Conservation (phyloP, 2,329 filamentous ascomycete genomes). For the Hypoxylon sp. region DNA sequence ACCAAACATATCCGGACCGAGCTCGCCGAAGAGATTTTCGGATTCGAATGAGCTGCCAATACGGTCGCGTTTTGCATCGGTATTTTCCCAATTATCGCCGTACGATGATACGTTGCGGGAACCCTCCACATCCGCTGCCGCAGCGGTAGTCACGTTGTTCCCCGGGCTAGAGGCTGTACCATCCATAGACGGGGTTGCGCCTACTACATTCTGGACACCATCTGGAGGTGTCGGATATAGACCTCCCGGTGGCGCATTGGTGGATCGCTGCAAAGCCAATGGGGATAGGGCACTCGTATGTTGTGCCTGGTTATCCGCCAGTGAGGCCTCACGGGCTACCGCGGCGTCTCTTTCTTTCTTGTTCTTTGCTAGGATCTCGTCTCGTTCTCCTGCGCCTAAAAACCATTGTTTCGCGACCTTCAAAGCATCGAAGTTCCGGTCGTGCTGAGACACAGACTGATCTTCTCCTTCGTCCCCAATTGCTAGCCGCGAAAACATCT, state of each 20-base stretch:
- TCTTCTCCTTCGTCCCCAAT: slow-evolving; percentile 60
- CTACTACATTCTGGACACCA: slow-evolving; percentile 68
- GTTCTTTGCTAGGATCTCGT: slow-evolving; percentile 63
- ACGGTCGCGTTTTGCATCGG: slow-evolving; percentile 63
- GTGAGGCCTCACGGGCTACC: slow-evolving; percentile 60
- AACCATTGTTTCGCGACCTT: slow-evolving; percentile 66
- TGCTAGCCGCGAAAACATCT: slow-evolving; percentile 60
- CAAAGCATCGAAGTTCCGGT: slow-evolving; percentile 65
- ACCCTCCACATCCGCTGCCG: slow-evolving; percentile 58
- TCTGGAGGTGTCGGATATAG: slow-evolving; percentile 83
- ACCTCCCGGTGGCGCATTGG: slow-evolving; percentile 62
- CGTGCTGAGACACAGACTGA: slow-evolving; percentile 55
- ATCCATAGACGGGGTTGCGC: slow-evolving; percentile 70
- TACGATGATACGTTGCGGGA: slow-evolving; percentile 53
- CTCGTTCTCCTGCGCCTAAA: slow-evolving; percentile 60
- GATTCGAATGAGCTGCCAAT: slow-evolving; percentile 62
- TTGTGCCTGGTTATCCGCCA: slow-evolving; percentile 60
- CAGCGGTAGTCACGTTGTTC: slow-evolving; percentile 56
- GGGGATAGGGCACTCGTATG: slow-evolving; percentile 67
- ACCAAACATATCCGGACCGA: slow-evolving; percentile 79
- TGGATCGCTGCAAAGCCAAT: slow-evolving; percentile 63
- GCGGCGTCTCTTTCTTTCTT: slow-evolving; percentile 65
- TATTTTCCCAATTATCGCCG: slow-evolving; percentile 58
- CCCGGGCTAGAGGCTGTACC: slow-evolving; percentile 69
- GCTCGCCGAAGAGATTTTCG: slow-evolving; percentile 76